Evolutionary conservation across 805 yeast genomes (phyloP), one percentile per base, ranked within the genome.

Genomic region (Candida mattraensis): DNA sequence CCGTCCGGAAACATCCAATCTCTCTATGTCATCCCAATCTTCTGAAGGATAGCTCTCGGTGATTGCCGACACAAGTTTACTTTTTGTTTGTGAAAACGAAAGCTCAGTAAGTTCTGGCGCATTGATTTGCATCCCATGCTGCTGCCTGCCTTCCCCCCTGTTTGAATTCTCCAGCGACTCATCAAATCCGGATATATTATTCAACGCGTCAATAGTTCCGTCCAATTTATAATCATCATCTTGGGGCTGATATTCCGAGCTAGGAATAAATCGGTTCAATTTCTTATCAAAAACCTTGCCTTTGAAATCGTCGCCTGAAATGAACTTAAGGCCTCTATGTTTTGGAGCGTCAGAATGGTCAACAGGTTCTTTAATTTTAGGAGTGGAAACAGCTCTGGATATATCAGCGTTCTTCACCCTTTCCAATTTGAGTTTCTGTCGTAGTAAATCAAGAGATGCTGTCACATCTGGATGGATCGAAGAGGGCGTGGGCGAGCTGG

Each of bases 11-110:
- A 76, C 47, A 22, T 58, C 54, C n/a, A 76, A 58, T 14, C 59
- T 61, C 7, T 40, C 49, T 2, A 75, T 53, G 10, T 45, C 44
- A 21, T 63, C 61, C 82, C 81, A 76, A 31, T 63, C 57, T 3
- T 60, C 59, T 16, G 60, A 52, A 2, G 74, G 63, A 31, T 70
- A 56, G 3, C 54, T 47, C 23, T 69, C 70, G 1, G 74, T 72
- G 18, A 76, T 64, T 3, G 70, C 63, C 5, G 74, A 58, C 4
- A 73, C 74, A 24, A 76, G 49, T 10, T 57, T 56, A 31, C 54
- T 63, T 37, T 67, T 67, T 0, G 74, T 63, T 43, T 72, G 71
- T 2, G 77, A 61, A 45, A 75, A 76, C 3, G 80, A 69, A 3
- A 71, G 35, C 29, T 72, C 71, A 11, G n/a, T n/a, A n/a, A n/a